Percentiles rank a stretch among this genome's conserved stretches.
Evolutionary conservation across 108 stramenopile species (phyloP).

Genomic region (Nitzschia sp.): DNA sequence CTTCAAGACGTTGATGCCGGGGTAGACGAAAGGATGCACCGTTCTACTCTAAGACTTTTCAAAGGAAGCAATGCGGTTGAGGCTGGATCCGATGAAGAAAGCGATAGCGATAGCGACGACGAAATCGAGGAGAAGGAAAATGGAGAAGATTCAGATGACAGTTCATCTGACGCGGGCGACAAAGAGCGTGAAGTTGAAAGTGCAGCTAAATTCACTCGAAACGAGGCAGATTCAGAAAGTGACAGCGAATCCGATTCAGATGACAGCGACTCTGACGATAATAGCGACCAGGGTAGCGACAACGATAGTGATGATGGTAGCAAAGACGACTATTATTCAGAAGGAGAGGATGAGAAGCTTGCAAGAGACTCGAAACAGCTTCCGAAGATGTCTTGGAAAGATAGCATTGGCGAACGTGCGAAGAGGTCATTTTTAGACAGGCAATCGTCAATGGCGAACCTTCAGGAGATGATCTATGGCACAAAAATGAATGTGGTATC

Average conservation of each 20-base stretch:
- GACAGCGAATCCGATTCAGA: constrained; percentile 39
- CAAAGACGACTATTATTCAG: constrained; percentile 37
- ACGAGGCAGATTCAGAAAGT: constrained; percentile 25
- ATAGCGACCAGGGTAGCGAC: constrained; percentile 35
- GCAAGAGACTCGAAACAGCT: constrained; percentile 3
- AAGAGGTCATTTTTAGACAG: constrained; percentile 69
- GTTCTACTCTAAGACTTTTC: constrained; percentile 81
- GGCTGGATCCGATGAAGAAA: constrained; percentile 56
- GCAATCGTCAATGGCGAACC: constrained; percentile 54
- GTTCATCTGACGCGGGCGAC: constrained; percentile 16
- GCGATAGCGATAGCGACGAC: constrained; percentile 37
- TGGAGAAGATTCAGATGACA: constrained; percentile 20
- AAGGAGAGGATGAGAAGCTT: constrained; percentile 32
- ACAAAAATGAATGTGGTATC: constrained; percentile 44
- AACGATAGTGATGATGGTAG: constrained; percentile 41
- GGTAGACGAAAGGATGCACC: constrained; percentile 86
- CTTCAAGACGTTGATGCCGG: constrained; percentile 89
- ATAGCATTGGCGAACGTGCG: constrained; percentile 69
- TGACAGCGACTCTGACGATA: constrained; percentile 37
- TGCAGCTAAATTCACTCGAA: neutral
- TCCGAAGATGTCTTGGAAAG: constrained; percentile 46
- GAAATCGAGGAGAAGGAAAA: constrained; percentile 27
- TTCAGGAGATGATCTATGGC: constrained; percentile 84
- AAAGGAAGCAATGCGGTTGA: constrained; percentile 67
- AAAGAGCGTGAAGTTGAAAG: neutral